Evolutionary conservation across 306 rosid genomes (phyloP).

Genomic region (Vicia villosa): DNA sequence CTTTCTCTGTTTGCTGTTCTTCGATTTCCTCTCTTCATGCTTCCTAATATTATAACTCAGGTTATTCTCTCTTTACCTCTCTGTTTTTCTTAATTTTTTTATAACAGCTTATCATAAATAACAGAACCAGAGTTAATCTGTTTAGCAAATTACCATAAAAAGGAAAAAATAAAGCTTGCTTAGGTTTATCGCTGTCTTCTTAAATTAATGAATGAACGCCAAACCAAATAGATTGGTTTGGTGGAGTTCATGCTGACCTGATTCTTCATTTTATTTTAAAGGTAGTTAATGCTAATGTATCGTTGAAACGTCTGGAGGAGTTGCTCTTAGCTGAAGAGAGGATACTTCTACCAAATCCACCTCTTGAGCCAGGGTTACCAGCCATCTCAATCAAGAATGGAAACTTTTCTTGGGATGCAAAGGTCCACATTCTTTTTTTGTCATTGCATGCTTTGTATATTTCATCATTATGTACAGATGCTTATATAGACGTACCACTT

Average conservation of each 20-base stretch:
- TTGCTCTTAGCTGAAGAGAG: conserved; percentile 85
- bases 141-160: conserved; percentile 14
- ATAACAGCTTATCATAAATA: not conserved
- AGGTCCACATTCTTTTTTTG: conserved; percentile 55
- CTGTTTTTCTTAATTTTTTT: not conserved
- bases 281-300: conserved; percentile 95
- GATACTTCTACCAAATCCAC: conserved; percentile 84
- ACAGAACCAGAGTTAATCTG: not conserved
- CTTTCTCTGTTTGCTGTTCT: conserved; percentile 94
- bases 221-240: conserved; percentile 9
- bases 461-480: conserved; percentile 24
- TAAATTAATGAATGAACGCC: conserved; percentile 20
- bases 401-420: conserved; percentile 83
- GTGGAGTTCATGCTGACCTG: conserved; percentile 30
- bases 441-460: not conserved
- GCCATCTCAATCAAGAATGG: conserved; percentile 88
- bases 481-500: conserved; percentile 7
- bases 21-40: conserved; percentile 97
- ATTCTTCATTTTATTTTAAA: conserved; percentile 41
- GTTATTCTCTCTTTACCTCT: conserved; percentile 42
- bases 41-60: conserved; percentile 96
- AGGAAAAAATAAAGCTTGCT: not conserved
- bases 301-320: conserved; percentile 85
- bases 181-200: conserved; percentile 16
- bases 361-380: conserved; percentile 72